A percentile compares a stretch with the other conserved stretches of the same genome.
Conservation (phyloP, 495 filamentous ascomycete species). For the Aspergillus taichungensis region DNA sequence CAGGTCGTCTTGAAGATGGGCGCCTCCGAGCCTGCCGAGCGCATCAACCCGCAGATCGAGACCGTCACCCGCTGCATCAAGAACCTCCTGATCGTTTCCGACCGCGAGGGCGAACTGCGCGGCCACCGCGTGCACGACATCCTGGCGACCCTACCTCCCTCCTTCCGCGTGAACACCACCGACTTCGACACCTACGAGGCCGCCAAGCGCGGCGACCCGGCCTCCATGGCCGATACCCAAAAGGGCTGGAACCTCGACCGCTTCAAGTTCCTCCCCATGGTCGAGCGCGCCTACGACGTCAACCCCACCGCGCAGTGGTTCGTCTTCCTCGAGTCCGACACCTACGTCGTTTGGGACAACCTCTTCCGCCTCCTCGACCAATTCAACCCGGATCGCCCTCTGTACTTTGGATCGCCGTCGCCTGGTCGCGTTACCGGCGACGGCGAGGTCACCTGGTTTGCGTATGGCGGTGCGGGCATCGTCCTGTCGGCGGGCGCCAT, state of each 20-base stretch:
- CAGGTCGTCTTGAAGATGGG: conserved; percentile 33
- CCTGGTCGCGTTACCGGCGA: conserved; percentile 23
- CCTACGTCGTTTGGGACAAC: conserved; percentile 56
- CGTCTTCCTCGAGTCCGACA: conserved; percentile 56
- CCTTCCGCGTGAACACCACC: conserved; percentile 18
- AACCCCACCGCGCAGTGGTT: conserved; percentile 50
- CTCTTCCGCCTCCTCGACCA: conserved; percentile 45
- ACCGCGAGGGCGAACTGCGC: conserved; percentile 27
- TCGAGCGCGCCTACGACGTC: conserved; percentile 46
- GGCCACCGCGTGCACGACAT: conserved; percentile 30
- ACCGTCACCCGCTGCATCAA: conserved; percentile 31
- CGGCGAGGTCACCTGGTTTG: conserved; percentile 32
- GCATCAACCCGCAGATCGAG: conserved; percentile 23
- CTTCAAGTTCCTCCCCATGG: conserved; percentile 57
- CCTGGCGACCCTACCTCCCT: conserved; percentile 24
- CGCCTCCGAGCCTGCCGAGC: conserved; percentile 22
- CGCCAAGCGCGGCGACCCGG: conserved; percentile 11
- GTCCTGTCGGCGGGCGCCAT: conserved; percentile 43
- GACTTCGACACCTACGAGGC: conserved; percentile 30
- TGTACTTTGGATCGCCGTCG: conserved; percentile 46
- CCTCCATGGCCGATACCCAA: conserved; percentile 3
- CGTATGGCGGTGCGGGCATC: conserved; percentile 47
- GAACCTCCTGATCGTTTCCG: conserved; percentile 37
- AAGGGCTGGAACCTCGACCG: conserved; percentile 51
- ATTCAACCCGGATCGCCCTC: conserved; percentile 37